A percentile compares a stretch with the other conserved stretches of the same genome.
These are phyloP conservation scores for Phialocephala sp. DNA, from an alignment of 2,329 filamentous ascomycete species.

Conservation along the genomic window DNA sequence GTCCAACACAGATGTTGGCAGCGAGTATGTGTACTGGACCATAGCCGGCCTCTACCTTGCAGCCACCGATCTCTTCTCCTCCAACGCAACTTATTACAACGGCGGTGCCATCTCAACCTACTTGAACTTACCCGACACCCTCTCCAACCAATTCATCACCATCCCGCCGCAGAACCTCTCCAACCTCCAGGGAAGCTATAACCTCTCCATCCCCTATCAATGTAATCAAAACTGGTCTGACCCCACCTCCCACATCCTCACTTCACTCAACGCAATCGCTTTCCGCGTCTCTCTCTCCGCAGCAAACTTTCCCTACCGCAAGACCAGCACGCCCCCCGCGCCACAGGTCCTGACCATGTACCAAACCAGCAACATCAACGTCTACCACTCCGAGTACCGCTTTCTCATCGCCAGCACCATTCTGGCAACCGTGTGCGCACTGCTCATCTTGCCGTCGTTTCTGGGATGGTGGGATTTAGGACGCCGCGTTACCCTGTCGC, in stretches of 20 bases:
- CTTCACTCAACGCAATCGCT: slow-evolving; percentile 14
- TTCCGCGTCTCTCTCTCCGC: slow-evolving; percentile 20
- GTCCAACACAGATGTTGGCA: background rate
- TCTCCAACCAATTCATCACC: slow-evolving; percentile 1
- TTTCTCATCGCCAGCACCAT: slow-evolving; percentile 19
- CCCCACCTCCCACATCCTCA: slow-evolving; percentile 23
- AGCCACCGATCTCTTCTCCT: slow-evolving; percentile 16
- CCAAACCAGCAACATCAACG: slow-evolving; percentile 15
- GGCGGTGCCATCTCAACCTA: background rate
- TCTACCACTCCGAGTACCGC: slow-evolving; percentile 21
- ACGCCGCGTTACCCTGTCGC: slow-evolving; percentile 13
- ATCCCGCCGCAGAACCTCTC: background rate
- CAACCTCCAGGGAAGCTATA: background rate
- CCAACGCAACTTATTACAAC: slow-evolving; percentile 10
- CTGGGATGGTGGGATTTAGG: slow-evolving; percentile 26
- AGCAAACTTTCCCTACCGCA: slow-evolving; percentile 15
- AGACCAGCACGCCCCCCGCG: slow-evolving; percentile 9
- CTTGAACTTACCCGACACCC: background rate
- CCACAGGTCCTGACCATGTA: slow-evolving; percentile 16
- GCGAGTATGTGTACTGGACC: slow-evolving; percentile 15
- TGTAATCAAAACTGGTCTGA: slow-evolving; percentile 21
- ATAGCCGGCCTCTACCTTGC: slow-evolving; percentile 18
- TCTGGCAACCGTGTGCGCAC: slow-evolving; percentile 9
- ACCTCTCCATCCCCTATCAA: background rate
- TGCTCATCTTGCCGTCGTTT: slow-evolving; percentile 20